Base-by-base conservation (phyloP, 2,329 filamentous ascomycete genomes). In the Botrytis fabae region DNA sequence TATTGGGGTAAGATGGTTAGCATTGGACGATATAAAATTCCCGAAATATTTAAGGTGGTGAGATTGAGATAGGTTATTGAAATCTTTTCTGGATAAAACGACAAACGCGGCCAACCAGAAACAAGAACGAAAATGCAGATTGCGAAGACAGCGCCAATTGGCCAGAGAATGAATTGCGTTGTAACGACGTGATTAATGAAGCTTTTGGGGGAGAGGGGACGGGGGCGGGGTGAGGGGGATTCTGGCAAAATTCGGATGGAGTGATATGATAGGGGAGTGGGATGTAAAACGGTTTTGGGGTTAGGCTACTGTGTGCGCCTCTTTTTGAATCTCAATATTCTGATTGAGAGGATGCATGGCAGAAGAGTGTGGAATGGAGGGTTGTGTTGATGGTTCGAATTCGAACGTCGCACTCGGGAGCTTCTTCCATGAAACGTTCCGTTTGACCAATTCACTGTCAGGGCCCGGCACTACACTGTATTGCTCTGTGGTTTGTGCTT, bases 1-100 rank as follows among this genome's bases (percentile, higher is more conserved):
- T 80, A 70, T 65, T 69, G 59, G 69, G 69, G 70, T 38, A 35
- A 42, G 40, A 46, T 74, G 68, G 75, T 79, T 75, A 79, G 78
- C 66, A 74, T 68, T 72, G 72, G 72, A 51, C 54, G 48, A 42
- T 12, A n/a, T 8, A 60, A 61, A 61, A 44, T 54, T 46, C 69
- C 51, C 38, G 69, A 66, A n/a, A 65, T 38, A 44, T 51, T 70
- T 60, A 18, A 62, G 63, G 68, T 44, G 62, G 63, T n/a, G 46
- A 61, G 46, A 62, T 60, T n/a, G 73, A 61, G 54, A 65, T 64
- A 22, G 73, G 73, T 66, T 60, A 72, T 63, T 40, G 69, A 74
- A 51, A 75, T 61, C 68, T 74, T 70, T 70, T 38, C 44, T 42
- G 63, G 32, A 69, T 69, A 69, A 20, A 69, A 59, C n/a, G 44